Evolutionary conservation across 257 asterid genomes (phyloP), one percentile per base, ranked within the genome.

Genomic region (Penstemon barbatus): DNA sequence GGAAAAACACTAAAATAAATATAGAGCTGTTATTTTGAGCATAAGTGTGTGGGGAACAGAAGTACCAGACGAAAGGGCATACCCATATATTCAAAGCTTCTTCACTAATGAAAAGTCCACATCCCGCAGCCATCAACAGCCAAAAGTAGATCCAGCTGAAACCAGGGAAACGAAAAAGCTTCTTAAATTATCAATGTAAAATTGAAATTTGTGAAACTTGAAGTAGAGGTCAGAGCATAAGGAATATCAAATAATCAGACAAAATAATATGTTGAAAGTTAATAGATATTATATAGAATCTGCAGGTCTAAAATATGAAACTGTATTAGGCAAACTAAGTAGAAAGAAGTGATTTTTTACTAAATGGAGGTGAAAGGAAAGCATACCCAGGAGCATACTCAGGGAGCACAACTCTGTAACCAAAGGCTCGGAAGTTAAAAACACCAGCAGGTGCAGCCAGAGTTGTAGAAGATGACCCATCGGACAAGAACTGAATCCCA

Each of bases 21-120:
- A 49, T 53, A 53, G 59, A 63, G 75, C 33, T 63, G 61, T 72
- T 71, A 25, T 25, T 25, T 1, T 65, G 70, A 79, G 72, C 66
- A 67, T 55, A 60, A 56, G 75, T 75, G 78, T 57, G 43, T 66
- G 63, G 45, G 71, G 76, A 77, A 78, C 78, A 50, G 75, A 74
- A 77, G 65, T 78, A 79, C 80, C 82, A 70, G 77, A 71, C 63
- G 53, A 70, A 73, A 79, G 73, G 72, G 83, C 87, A 54, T 76
- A 91, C 95, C 95, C 97, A 89, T 78, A 83, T 87, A 79, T 91
- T 91, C 79, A 91, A 79, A 39, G 97, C 97, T 75, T 87, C 96
- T 78, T 91, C 95, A 59, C 96, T 91, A 9, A 91, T 91, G 75
- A 87, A 91, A 55, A 89, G 85, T 53, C 96, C 97, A 42, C 78